Conservation (phyloP, 805 yeast genomes). For the Saccharomycopsis microspora region DNA sequence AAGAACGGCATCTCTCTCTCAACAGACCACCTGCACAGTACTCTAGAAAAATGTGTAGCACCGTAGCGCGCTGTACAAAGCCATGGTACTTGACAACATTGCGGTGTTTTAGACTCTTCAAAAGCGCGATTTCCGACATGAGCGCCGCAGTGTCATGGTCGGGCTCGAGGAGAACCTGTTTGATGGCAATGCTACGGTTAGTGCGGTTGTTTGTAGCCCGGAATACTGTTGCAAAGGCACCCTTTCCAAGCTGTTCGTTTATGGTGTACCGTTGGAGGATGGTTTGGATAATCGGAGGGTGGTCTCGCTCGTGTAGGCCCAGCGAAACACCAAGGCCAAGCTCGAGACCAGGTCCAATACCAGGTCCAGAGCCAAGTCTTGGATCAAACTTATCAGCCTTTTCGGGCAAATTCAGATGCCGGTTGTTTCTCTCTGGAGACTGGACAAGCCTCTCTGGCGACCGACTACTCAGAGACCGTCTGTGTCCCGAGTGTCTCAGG, state of each 20-base stretch:
- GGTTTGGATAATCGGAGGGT: no score
- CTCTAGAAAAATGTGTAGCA: conserved; percentile 68
- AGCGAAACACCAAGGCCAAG: no score
- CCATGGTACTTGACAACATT: conserved; percentile 91
- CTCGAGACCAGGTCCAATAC: no score
- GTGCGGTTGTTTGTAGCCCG: conserved; percentile 59
- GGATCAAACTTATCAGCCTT: no score
- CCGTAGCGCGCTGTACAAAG: conserved; percentile 61
- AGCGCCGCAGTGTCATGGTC: conserved; percentile 11
- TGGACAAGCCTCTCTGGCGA: no score
- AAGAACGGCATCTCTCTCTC: conserved; percentile 6
- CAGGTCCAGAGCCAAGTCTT: no score
- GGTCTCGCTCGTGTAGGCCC: no score
- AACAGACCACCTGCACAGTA: conserved; percentile 70
- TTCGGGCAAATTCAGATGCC: no score
- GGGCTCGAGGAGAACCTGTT: conserved; percentile 37
- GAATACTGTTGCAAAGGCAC: conserved; percentile 86
- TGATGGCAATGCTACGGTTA: conserved; percentile 64
- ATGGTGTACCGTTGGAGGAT: conserved; percentile 31
- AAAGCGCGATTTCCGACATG: conserved; percentile 52
- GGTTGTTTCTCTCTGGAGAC: no score
- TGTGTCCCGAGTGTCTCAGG: no score
- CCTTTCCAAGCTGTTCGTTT: conserved; percentile 66
- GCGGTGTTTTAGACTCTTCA: conserved; percentile 76
- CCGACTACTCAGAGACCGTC: no score